These are phyloP conservation scores for Akanthomyces dipterigenus DNA, from an alignment of 2,329 filamentous ascomycete genomes.

Conservation along the genomic window DNA sequence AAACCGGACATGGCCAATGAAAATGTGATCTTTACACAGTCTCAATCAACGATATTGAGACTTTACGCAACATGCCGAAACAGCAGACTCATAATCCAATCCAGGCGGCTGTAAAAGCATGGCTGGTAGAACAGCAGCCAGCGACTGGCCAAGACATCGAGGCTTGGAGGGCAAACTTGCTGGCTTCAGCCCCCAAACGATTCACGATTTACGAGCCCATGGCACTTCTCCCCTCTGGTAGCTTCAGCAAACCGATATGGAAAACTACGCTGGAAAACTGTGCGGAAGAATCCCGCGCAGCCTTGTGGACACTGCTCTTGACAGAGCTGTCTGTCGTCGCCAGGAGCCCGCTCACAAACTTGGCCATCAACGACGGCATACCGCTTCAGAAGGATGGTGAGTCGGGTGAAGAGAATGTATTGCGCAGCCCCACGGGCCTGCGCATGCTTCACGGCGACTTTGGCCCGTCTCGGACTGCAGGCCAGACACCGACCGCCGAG, in stretches of 20 bases:
- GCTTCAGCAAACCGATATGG: conserved; percentile 43
- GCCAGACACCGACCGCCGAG: conserved; percentile 23
- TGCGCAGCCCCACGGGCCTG: conserved; percentile 67
- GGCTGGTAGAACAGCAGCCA: conserved; percentile 18
- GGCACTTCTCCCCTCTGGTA: conserved; percentile 52
- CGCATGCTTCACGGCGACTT: conserved; percentile 69
- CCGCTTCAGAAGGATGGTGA: conserved; percentile 34
- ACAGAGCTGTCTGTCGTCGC: conserved; percentile 35
- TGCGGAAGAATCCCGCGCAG: conserved; percentile 18
- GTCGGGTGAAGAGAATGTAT: conserved; percentile 51
- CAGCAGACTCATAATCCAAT: conserved; percentile 21
- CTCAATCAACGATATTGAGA: not conserved
- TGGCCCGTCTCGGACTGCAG: conserved; percentile 39
- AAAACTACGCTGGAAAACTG: conserved; percentile 25
- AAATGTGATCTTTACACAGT: not conserved
- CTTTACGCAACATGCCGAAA: conserved; percentile 9
- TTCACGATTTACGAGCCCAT: conserved; percentile 57
- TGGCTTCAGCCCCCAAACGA: conserved; percentile 43
- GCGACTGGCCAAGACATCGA: not conserved
- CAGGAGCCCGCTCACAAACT: conserved; percentile 41
- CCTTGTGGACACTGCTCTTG: conserved; percentile 46
- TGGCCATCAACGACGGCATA: conserved; percentile 57
- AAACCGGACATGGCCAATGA: not conserved
- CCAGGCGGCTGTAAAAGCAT: conserved; percentile 24
- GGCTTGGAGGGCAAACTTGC: conserved; percentile 23